Evolutionary conservation across 2,329 filamentous ascomycete species (phyloP).

Genomic region (Amphichorda felina): DNA sequence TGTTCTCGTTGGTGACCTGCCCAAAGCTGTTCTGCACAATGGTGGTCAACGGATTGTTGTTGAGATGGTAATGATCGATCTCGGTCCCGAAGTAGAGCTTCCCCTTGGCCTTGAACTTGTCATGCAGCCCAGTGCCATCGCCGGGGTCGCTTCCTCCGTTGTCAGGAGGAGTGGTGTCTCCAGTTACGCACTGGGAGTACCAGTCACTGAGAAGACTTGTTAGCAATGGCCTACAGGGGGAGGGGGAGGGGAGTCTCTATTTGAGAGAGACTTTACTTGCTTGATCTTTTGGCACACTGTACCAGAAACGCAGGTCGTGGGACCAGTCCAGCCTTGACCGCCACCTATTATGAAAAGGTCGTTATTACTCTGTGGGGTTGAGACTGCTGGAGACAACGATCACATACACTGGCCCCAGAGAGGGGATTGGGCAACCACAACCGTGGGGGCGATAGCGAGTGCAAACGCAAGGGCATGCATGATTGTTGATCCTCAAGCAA

Average conservation of each 20-base stretch:
- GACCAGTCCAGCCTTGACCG: constrained; percentile 6
- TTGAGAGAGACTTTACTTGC: constrained; percentile 4
- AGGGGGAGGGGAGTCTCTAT: no score
- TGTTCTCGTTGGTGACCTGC: constrained; percentile 58
- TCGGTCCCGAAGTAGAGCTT: constrained; percentile 53
- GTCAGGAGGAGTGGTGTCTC: neutral
- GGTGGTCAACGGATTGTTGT: constrained; percentile 33
- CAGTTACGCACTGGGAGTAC: constrained; percentile 9
- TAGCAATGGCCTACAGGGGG: neutral
- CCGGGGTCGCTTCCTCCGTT: constrained; percentile 4
- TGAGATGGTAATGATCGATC: constrained; percentile 41
- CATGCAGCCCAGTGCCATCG: constrained; percentile 35
- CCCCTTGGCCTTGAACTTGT: constrained; percentile 27
- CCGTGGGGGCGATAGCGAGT: constrained; percentile 6
- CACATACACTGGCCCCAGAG: constrained; percentile 8
- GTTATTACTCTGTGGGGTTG: neutral
- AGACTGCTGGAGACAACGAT: neutral
- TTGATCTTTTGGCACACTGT: constrained; percentile 6
- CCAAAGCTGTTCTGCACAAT: constrained; percentile 51
- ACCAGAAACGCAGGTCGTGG: constrained; percentile 7
- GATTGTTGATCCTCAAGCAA: constrained; percentile 2
- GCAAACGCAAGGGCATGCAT: constrained; percentile 7
- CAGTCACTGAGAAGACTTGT: constrained; percentile 5
- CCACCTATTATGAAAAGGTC: constrained; percentile 5
- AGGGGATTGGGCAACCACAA: constrained; percentile 7